These are phyloP conservation scores for Oehlia diaphana DNA, from an alignment of 192 early-diverging fungal genomes.

Conservation along the genomic window DNA sequence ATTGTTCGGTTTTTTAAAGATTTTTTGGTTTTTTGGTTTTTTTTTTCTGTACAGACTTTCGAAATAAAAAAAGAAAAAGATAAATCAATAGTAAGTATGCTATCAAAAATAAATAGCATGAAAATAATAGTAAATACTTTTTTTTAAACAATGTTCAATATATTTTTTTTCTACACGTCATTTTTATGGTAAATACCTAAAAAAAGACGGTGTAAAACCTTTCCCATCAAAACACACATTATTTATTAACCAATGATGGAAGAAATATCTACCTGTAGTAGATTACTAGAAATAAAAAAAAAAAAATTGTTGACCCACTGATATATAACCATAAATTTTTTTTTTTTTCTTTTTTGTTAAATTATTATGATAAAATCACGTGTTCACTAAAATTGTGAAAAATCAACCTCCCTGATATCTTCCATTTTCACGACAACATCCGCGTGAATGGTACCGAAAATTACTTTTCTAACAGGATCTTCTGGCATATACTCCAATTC, in stretches of 20 bases:
- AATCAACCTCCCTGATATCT: slow-evolving; percentile 28
- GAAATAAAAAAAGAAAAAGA: neutral
- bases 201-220: neutral
- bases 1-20: neutral
- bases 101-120: neutral
- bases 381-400: slow-evolving; percentile 19
- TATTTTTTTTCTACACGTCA: neutral
- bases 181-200: no score
- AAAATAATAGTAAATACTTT: neutral
- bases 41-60: neutral
- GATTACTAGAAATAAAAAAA: neutral
- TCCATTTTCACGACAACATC: slow-evolving; percentile 27
- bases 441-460: slow-evolving; percentile 16
- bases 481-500: slow-evolving; percentile 32
- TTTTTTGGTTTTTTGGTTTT: neutral
- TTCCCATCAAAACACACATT: neutral
- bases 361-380: neutral
- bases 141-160: neutral
- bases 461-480: slow-evolving; percentile 26
- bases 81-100: neutral
- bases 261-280: neutral
- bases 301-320: neutral
- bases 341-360: no score
- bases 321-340: neutral
- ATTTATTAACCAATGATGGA: neutral